Percentiles rank a stretch among this genome's conserved stretches.
These are phyloP conservation scores for Cyphellophora attinorum DNA, from an alignment of 2,329 filamentous ascomycete genomes.

Conservation along the genomic window DNA sequence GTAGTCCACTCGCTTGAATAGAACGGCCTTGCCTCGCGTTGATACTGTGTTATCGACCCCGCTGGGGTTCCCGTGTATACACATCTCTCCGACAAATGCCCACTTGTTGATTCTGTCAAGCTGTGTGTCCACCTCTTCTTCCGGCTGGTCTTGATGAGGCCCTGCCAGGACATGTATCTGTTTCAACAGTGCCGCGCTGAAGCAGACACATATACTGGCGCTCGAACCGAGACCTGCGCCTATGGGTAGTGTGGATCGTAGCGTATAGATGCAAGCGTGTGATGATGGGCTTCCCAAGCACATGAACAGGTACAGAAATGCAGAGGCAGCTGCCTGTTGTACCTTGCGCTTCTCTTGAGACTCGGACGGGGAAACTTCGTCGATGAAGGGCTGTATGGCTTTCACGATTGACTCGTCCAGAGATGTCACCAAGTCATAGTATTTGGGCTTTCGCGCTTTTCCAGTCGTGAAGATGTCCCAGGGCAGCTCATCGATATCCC, in stretches of 20 bases:
- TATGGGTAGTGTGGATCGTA: slow-evolving; percentile 89
- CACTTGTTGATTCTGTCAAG: slow-evolving; percentile 94
- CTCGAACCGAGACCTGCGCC: slow-evolving; percentile 86
- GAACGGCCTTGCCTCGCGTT: slow-evolving; percentile 84
- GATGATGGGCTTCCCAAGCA: slow-evolving; percentile 73
- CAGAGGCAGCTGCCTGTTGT: slow-evolving; percentile 68
- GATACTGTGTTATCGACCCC: slow-evolving; percentile 96
- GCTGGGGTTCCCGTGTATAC: slow-evolving; percentile 92
- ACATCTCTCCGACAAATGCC: slow-evolving; percentile 95
- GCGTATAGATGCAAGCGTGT: slow-evolving; percentile 74
- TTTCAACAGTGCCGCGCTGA: slow-evolving; percentile 72
- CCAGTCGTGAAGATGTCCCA: slow-evolving; percentile 68
- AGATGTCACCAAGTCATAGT: slow-evolving; percentile 78
- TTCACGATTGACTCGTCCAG: slow-evolving; percentile 75
- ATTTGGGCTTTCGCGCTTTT: slow-evolving; percentile 82
- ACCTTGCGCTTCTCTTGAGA: slow-evolving; percentile 69
- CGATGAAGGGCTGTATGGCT: slow-evolving; percentile 71
- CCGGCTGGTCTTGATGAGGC: slow-evolving; percentile 83
- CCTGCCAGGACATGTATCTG: slow-evolving; percentile 83
- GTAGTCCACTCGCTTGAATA: slow-evolving; percentile 77
- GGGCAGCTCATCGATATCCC: slow-evolving; percentile 86
- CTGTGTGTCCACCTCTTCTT: slow-evolving; percentile 78
- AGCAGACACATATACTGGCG: slow-evolving; percentile 85
- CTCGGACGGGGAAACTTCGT: slow-evolving; percentile 56
- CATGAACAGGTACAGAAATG: slow-evolving; percentile 88